phyloP scores from a whole-genome alignment of 1,284 basidiomycete genomes.

The Phlebopus sp. region DNA sequence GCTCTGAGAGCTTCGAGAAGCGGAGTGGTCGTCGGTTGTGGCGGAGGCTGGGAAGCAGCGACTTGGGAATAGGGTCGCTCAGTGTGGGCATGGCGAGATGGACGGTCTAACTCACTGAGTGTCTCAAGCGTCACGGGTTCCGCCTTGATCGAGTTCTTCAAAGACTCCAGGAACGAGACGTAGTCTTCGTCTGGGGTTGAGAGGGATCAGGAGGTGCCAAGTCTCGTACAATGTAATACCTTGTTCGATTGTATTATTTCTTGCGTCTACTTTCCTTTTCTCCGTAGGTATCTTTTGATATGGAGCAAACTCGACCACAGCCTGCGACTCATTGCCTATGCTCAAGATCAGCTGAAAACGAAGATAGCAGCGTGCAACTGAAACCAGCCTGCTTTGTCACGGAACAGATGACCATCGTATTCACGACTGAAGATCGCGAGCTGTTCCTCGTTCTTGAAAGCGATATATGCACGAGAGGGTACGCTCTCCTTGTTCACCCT shows the following conservation, averaged over 20 bases:
- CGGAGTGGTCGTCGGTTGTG: constrained; percentile 77
- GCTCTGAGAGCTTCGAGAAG: constrained; percentile 86
- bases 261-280: constrained; percentile 60
- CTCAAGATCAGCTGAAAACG: not conserved
- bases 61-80: constrained; percentile 38
- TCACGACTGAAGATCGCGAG: constrained; percentile 77
- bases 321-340: constrained; percentile 81
- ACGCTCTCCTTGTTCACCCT: constrained; percentile 80
- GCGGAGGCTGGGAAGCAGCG: constrained; percentile 52
- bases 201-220: not conserved
- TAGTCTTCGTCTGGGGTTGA: constrained; percentile 67
- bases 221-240: constrained; percentile 7
- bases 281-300: constrained; percentile 82
- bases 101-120: constrained; percentile 47
- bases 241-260: constrained; percentile 33
- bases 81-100: constrained; percentile 1
- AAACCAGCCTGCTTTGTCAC: constrained; percentile 81
- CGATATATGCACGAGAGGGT: constrained; percentile 88
- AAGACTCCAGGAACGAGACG: constrained; percentile 73
- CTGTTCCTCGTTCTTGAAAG: constrained; percentile 74
- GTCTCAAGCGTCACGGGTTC: constrained; percentile 62
- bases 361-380: not conserved
- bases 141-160: constrained; percentile 47
- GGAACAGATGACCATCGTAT: constrained; percentile 91
- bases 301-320: constrained; percentile 92